Percentiles rank a stretch among this genome's conserved stretches.
phyloP scores from a whole-genome alignment of 176 grass and related monocot species.

The Triticum monococcum region DNA sequence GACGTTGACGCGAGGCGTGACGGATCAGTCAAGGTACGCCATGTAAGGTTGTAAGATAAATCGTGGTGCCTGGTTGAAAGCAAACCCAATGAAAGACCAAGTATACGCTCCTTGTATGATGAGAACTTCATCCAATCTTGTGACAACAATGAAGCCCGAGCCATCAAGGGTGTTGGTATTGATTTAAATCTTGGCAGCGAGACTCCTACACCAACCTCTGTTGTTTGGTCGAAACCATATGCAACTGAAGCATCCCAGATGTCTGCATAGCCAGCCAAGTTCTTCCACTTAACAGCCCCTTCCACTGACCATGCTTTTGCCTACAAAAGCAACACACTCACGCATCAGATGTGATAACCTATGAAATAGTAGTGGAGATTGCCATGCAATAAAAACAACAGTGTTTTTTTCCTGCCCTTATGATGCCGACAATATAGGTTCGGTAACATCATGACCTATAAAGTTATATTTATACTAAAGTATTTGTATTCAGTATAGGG shows the following conservation, averaged over 20 bases:
- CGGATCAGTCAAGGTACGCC: conserved; percentile 74
- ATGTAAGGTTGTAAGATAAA: conserved; percentile 75
- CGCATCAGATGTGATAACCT: conserved; percentile 22
- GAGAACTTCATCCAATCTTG: conserved; percentile 82
- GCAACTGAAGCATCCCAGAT: conserved; percentile 85
- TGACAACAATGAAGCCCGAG: conserved; percentile 66
- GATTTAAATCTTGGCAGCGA: conserved; percentile 74
- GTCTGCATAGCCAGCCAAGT: conserved; percentile 80
- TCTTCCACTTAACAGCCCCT: conserved; percentile 84
- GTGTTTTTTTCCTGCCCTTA: background rate
- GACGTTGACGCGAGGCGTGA: conserved; percentile 51
- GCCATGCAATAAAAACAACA: conserved; percentile 20
- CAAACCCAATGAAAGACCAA: conserved; percentile 82
- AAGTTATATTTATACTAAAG: background rate
- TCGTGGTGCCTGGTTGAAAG: conserved; percentile 84
- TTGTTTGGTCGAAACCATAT: conserved; percentile 68
- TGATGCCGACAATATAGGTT: background rate
- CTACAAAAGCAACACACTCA: conserved; percentile 35
- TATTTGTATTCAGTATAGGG: background rate
- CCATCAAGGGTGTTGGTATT: conserved; percentile 66
- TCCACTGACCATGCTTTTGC: conserved; percentile 74
- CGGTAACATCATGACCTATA: background rate
- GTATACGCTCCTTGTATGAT: conserved; percentile 72
- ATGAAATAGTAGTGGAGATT: background rate
- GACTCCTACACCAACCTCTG: conserved; percentile 69